Evolutionary conservation across 495 filamentous ascomycete species (phyloP), one percentile per base, ranked within the genome.

Genomic region (Podospora comata): DNA sequence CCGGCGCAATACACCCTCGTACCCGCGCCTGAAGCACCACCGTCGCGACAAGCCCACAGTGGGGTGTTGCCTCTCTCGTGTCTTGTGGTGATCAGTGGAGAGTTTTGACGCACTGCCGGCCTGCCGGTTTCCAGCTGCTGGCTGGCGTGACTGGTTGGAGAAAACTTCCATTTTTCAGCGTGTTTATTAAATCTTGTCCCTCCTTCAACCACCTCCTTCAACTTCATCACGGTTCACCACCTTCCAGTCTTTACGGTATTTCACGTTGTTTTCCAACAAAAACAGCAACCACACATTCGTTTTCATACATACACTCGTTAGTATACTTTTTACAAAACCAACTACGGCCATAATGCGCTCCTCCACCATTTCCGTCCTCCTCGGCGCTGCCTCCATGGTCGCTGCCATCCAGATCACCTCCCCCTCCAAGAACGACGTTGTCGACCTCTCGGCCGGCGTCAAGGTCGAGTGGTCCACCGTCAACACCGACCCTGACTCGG

Each of bases 331-430:
- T 19, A 39, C 30, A 18, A 64, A 65, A 63, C 56, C 65, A 58
- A 30, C 55, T 39, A 61, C 53, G 56, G 27, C 39, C 70, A 73
- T 69, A 7, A 77, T 77, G 75, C 73, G 67, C 53, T 44, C 69
- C 65, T 66, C 70, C 69, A 23, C 70, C 60, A 65, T 67, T 53
- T 23, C 60, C 55, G 19, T 64, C 53, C 48, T 73, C 55, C 66
- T 75, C 60, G 62, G 67, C 39, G 65, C 66, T 32, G 70, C 72
- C 65, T 67, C 73, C 54, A 58, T 39, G 53, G 70, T 56, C 39
- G 55, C 55, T 63, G 75, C 73, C 65, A 71, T 77, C 70, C 44
- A 72, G 62, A 66, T 77, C 73, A 75, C 71, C 58, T 55, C 65
- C 59, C 70, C 73, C 28, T 61, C 68, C 70, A 75, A 74, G 67